These are phyloP conservation scores for Podospora bellae-mahoneyi DNA, from an alignment of 495 filamentous ascomycete genomes.

Conservation along the genomic window DNA sequence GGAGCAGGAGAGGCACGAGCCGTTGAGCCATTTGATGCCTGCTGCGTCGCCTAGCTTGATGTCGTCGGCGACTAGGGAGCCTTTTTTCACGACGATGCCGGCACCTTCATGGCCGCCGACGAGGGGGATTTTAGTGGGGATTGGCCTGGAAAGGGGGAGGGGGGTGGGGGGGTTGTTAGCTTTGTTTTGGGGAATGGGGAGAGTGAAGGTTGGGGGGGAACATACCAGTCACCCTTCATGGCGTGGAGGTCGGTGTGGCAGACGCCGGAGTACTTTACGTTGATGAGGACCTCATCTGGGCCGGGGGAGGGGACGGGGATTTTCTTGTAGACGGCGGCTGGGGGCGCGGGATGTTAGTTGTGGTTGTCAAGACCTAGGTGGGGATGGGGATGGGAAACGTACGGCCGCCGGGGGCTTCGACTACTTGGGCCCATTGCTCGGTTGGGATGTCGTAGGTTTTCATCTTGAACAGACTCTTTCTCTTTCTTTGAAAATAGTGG, in stretches of 20 bases:
- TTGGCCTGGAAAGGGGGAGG: conserved; percentile 38
- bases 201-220: not conserved
- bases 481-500: conserved; percentile 2
- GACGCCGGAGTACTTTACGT: conserved; percentile 89
- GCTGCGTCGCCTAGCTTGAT: conserved; percentile 75
- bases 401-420: conserved; percentile 72
- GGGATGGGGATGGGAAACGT: conserved; percentile 22
- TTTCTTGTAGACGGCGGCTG: conserved; percentile 70
- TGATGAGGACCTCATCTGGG: conserved; percentile 84
- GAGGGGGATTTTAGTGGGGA: conserved; percentile 72
- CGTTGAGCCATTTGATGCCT: conserved; percentile 91
- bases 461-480: conserved; percentile 22
- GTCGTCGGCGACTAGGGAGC: conserved; percentile 62
- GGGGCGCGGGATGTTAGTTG: conserved; percentile 17
- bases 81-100: conserved; percentile 77
- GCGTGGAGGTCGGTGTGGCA: conserved; percentile 90
- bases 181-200: not conserved
- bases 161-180: no score
- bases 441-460: conserved; percentile 52
- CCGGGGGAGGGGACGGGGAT: conserved; percentile 75
- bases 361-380: no score
- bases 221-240: conserved; percentile 75
- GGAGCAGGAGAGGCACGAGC: conserved; percentile 70
- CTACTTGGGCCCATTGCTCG: conserved; percentile 83
- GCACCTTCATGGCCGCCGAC: conserved; percentile 94